Percentiles rank a stretch among this genome's conserved stretches.
Evolutionary conservation across 495 filamentous ascomycete genomes (phyloP).

Genomic region (Talaromyces proteolyticus): DNA sequence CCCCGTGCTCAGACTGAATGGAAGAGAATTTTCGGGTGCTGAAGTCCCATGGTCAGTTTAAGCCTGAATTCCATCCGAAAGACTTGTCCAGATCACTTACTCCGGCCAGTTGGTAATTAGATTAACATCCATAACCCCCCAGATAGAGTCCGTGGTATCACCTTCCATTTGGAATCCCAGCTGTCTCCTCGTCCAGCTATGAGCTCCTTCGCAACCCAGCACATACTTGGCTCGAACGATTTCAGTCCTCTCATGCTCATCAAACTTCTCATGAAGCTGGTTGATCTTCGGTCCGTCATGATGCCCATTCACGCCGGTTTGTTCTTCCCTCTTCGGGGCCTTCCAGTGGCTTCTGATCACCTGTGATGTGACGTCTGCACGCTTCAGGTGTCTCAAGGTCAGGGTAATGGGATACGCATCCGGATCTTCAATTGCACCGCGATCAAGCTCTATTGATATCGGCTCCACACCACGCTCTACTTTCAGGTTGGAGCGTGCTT

Average conservation of each 20-base stretch:
- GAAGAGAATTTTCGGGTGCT: no score
- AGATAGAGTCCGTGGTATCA: constrained; percentile 53
- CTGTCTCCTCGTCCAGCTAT: constrained; percentile 50
- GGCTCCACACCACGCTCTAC: constrained; percentile 44
- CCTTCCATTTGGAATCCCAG: constrained; percentile 48
- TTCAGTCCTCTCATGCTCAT: constrained; percentile 15
- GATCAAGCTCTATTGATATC: constrained; percentile 34
- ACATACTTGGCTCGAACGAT: constrained; percentile 54
- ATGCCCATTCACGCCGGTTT: constrained; percentile 47
- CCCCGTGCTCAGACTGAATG: constrained; percentile 58
- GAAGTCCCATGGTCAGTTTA: no score
- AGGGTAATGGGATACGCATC: constrained; percentile 49
- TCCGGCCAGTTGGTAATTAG: constrained; percentile 63
- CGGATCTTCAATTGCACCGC: constrained; percentile 30
- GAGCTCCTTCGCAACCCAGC: constrained; percentile 59
- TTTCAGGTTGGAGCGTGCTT: constrained; percentile 24
- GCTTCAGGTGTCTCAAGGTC: constrained; percentile 33
- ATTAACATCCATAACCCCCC: constrained; percentile 57
- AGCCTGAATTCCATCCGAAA: no score
- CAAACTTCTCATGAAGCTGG: constrained; percentile 38
- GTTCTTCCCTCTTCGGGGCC: neutral
- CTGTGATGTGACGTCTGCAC: constrained; percentile 37
- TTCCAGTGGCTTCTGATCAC: constrained; percentile 13
- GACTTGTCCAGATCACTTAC: no score
- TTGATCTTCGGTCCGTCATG: constrained; percentile 45